Evolutionary conservation across 352 stramenopile species (phyloP), one percentile per base, ranked within the genome.

Genomic region (Globisporangium recalcitrans): DNA sequence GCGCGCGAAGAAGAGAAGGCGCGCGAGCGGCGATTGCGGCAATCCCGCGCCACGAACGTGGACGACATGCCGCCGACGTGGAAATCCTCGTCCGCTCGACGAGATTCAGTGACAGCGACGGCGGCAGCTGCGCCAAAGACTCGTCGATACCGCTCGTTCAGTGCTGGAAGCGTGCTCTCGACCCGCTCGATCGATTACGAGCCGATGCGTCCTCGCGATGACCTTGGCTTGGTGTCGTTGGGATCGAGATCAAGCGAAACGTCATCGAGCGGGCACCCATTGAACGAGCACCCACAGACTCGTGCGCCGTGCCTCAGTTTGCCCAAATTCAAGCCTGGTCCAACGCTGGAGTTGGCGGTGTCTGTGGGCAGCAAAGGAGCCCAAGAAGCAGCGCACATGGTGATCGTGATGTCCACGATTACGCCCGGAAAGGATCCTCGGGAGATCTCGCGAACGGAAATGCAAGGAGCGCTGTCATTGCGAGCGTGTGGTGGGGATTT

Each of bases 401-500:
- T 93, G 16, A 74, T 95, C 11, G 82, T 91, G 40, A 62, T 91
- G 42, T 88, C 78, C 11, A 76, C 60, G 14, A 78, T 90, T 27
- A 56, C 66, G 3, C 71, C 85, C 27, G 82, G 75, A 13, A 69
- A 85, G 48, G 69, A 71, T 1, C 71, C 70, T 16, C 66, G 72
- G 48, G 82, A 94, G 57, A 73, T 95, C 6, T 84, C 78, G 4
- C 84, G 86, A 0, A 95, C 86, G 3, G 86, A 95, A 62, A 82
- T 93, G 55, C 76, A 90, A 42, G 77, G 81, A 11, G 77, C 80
- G 6, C 65, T 93, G n/a, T 73, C 75, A 19, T 63, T 93, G 60
- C 82, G 84, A 55, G 75, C 76, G 0, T 93, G 82, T 52, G 85
- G 82, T 26, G 81, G 78, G 0, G 82, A 92, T 46, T 89, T 88